Conservation (phyloP, 208 protist species). For the Crithidia acanthocephali region DNA sequence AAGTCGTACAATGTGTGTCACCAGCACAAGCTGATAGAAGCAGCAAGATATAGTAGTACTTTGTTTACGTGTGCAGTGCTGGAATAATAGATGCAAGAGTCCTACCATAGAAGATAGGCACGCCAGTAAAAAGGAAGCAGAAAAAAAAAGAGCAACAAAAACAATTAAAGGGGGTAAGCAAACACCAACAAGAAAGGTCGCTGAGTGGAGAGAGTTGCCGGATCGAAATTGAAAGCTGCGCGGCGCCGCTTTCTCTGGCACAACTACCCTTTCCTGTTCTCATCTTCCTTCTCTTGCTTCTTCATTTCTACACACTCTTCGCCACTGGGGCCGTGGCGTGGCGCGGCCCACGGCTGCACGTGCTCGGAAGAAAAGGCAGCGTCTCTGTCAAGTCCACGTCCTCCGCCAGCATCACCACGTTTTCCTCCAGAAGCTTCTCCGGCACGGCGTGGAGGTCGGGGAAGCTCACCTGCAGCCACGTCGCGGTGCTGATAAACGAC, state of each 20-base stretch:
- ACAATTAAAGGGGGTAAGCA: slow-evolving; percentile 1
- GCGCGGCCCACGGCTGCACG: background rate
- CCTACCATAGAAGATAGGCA: too few species aligned
- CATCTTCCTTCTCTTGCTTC: background rate
- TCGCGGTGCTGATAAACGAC: slow-evolving; percentile 14
- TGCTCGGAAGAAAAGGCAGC: slow-evolving; percentile 36
- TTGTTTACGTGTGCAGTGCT: too few species aligned
- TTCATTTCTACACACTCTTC: background rate
- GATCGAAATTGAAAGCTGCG: too few species aligned
- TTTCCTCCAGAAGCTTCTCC: slow-evolving; percentile 18
- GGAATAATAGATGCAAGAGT: too few species aligned
- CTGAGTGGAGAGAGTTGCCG: slow-evolving; percentile 7
- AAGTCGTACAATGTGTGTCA: too few species aligned
- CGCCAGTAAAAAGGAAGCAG: background rate
- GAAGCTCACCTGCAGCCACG: slow-evolving; percentile 39
- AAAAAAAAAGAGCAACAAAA: background rate
- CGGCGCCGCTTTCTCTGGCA: too few species aligned
- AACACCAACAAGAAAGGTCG: slow-evolving; percentile 24
- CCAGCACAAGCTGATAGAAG: too few species aligned
- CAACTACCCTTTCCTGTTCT: background rate
- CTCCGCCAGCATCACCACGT: slow-evolving; percentile 40
- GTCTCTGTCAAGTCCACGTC: slow-evolving; percentile 38
- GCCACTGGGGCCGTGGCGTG: background rate
- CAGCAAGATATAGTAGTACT: too few species aligned
- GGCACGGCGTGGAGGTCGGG: slow-evolving; percentile 29